Evolutionary conservation across 768 basidiomycete species (phyloP).

Genomic region (Psilocybe tampanensis): DNA sequence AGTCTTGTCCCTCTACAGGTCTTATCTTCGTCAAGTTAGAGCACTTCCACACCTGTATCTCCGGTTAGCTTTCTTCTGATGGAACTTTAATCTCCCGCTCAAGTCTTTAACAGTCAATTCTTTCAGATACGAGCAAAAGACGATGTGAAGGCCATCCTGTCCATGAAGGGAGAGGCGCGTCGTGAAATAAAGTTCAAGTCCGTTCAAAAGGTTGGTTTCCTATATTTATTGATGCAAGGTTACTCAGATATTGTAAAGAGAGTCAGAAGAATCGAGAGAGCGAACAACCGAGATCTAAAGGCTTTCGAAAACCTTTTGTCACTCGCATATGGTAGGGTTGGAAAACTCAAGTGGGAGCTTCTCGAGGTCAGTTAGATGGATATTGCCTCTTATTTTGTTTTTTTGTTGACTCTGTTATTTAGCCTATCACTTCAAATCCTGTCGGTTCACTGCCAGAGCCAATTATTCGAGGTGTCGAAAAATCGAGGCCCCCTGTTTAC

Average conservation of each 20-base stretch:
- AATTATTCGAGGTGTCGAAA: conserved; percentile 53
- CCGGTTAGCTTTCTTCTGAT: conserved; percentile 28
- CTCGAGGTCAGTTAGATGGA: conserved; percentile 50
- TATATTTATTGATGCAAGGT: conserved; percentile 1
- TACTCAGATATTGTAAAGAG: conserved; percentile 40
- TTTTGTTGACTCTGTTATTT: background rate
- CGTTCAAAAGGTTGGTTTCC: conserved; percentile 47
- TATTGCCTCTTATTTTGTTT: background rate
- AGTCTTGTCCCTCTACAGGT: conserved; percentile 36
- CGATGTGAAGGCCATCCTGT: conserved; percentile 53
- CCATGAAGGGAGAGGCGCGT: conserved; percentile 31
- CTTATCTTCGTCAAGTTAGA: conserved; percentile 43
- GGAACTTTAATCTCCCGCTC: conserved; percentile 1
- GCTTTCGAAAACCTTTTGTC: conserved; percentile 64
- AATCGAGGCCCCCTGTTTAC: conserved; percentile 66
- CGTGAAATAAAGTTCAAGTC: conserved; percentile 47
- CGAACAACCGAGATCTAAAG: conserved; percentile 49
- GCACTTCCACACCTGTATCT: conserved; percentile 45
- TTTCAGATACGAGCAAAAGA: conserved; percentile 61
- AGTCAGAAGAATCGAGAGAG: conserved; percentile 50
- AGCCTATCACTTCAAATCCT: conserved; percentile 63
- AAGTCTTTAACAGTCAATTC: conserved; percentile 50
- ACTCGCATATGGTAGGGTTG: conserved; percentile 76
- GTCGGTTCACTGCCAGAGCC: conserved; percentile 38
- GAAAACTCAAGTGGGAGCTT: conserved; percentile 69